Base-by-base conservation (phyloP, 176 grass and related monocot genomes). In the Rhynchospora pubera region DNA sequence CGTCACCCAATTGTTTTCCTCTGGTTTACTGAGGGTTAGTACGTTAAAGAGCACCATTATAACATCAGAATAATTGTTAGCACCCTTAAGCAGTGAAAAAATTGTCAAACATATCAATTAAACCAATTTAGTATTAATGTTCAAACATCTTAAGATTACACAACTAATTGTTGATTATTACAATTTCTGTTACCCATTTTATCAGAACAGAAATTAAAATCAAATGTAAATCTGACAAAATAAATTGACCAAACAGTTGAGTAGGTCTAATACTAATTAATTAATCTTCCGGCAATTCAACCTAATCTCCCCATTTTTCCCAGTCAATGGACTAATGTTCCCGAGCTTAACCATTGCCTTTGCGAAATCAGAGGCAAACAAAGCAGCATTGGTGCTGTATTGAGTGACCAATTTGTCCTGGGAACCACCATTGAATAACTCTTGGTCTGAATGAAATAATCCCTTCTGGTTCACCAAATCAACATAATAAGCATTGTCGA, bases 361-460 rank as follows among this genome's bases (percentile, higher is more conserved):
- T 10, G 85, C 91, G 77, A 97, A 97, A 79, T 97, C 87, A 0
- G 26, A 42, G 0, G 30, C 51, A 52, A 97, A 97, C 0, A 58
- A 65, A 16, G 87, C 44, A 16, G 42, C 63, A 18, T 91, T 91
- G 6, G 44, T 84, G 4, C 84, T 86, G 83, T 97, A 97, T 1
- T 30, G 28, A 13, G 48, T 61, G 44, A 93, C 89, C 57, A 97
- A 30, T 9, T 80, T 76, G 77, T 97, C 93, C 58, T 87, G 88
- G 15, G 83, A 65, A 16, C 84, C 77, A 44, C 78, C 47, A 22
- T 55, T 88, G 79, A 85, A 93, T 0, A 97, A 87, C 71, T 89
- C 94, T 82, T 97, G 94, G 77, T 97, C 94, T 1, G 94, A 93
- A 2, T 78, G 85, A 63, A 97, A 91, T 22, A 97, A 89, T 16